Conservation (phyloP, 208 protist species). For the Trichomonas tenax region DNA sequence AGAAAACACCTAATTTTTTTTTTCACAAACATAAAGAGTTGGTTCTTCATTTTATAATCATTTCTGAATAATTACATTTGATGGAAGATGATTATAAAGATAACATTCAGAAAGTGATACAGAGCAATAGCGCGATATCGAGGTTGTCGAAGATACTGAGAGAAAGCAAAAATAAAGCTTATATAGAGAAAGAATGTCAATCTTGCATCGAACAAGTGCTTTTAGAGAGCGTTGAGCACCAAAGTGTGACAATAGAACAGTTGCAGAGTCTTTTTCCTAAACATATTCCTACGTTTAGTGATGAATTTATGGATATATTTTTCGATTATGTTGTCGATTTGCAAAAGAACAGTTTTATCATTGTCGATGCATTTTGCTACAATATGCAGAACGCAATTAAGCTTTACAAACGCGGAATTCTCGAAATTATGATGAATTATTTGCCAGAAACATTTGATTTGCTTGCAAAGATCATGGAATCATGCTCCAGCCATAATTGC, state of each 20-base stretch:
- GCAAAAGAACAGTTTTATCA: not conserved
- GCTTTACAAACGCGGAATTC: not conserved
- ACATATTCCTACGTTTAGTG: not conserved
- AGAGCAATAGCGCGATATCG: no score
- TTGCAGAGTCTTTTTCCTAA: not conserved
- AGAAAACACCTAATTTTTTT: no score
- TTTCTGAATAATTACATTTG: no score
- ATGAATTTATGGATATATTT: not conserved
- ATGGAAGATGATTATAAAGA: no score
- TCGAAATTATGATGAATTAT: not conserved
- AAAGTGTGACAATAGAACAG: not conserved
- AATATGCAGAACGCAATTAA: not conserved
- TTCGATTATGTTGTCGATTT: not conserved
- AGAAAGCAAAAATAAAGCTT: no score
- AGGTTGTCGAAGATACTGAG: no score
- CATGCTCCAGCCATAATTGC: not conserved
- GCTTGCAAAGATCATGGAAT: not conserved
- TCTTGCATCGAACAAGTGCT: not conserved
- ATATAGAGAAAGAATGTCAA: not conserved
- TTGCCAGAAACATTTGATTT: not conserved
- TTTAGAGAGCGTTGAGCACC: not conserved
- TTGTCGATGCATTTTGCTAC: not conserved
- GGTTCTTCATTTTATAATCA: no score
- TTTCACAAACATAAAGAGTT: no score
- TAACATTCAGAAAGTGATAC: no score